Base-by-base conservation (phyloP, 345 rosid genomes). In the Alliaria petiolata region DNA sequence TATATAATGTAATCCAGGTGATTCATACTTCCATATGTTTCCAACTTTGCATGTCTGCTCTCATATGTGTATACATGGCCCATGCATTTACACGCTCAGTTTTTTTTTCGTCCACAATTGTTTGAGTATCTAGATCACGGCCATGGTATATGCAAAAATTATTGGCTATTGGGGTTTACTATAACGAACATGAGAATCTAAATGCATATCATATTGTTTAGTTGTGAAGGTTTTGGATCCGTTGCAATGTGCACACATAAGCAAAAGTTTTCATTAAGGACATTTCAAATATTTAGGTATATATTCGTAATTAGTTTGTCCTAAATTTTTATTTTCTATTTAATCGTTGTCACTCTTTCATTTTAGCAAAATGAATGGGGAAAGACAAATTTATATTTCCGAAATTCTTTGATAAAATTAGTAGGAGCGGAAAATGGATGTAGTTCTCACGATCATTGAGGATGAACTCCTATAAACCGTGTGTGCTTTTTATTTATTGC, bases 1-100 rank as follows among this genome's bases (percentile, higher is more conserved):
- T 67, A 76, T 62, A 62, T 76, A 28, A 76, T 76, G 79, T 38
- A 63, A 62, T 76, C 70, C 52, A 62, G 45, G 70, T 76, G 79
- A 62, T 76, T 76, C 79, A 76, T 76, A 68, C 38, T 76, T 76
- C 79, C 79, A 76, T 74, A 74, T 76, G 59, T 76, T 76, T 60
- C 68, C 62, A 40, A 50, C 68, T 67, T 54, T 69, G 70, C 70
- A 69, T 75, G 70, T 75, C 44, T 45, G 60, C 53, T 66, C 46
- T 59, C 58, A 3, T 46, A n/a, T 72, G 39, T 72, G 58, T 65
- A 64, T 49, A 57, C 67, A 67, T 75, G 78, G 78, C 74, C 78
- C 78, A 75, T 61, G 69, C 51, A 75, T 62, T 40, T 33, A 60
- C 47, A 42, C 25, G 19, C 68, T 67, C 49, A 38, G 16, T 12